phyloP scores from a whole-genome alignment of 306 rosid genomes.

The Casuarina glauca region DNA sequence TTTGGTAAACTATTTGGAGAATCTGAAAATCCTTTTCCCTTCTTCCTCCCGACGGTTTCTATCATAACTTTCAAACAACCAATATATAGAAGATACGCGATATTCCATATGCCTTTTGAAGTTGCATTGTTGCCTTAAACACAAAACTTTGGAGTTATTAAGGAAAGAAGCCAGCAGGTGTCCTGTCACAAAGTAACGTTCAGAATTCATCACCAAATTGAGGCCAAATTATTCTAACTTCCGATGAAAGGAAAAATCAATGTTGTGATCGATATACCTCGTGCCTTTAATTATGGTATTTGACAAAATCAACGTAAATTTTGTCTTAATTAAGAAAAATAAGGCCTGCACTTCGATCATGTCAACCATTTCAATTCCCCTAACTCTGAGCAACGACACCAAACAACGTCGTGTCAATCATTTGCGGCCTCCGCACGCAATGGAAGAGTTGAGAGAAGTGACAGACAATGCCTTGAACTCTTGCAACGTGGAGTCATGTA shows the following conservation, averaged over 20 bases:
- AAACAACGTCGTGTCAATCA: neutral
- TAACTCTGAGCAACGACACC: neutral
- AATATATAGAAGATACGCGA: neutral
- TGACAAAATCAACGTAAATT: neutral
- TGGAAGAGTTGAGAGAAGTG: neutral
- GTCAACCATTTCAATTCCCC: too few relatives aligned
- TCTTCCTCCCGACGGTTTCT: constrained; percentile 14
- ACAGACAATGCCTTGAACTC: too few relatives aligned
- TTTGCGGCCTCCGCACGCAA: neutral
- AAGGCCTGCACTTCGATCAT: neutral
- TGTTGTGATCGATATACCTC: neutral
- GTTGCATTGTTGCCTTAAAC: neutral
- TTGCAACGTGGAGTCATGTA: too few relatives aligned
- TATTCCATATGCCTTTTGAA: neutral
- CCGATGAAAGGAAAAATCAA: neutral
- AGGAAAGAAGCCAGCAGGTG: neutral
- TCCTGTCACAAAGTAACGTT: neutral
- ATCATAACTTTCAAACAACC: neutral
- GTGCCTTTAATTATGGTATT: neutral
- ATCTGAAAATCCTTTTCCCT: constrained; percentile 2
- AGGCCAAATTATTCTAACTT: neutral
- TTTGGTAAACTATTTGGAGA: neutral
- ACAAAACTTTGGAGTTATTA: constrained; percentile 1
- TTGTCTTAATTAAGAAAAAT: too few relatives aligned
- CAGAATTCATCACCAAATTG: neutral